Percentiles rank a stretch among this genome's conserved stretches.
Conservation (phyloP, 345 rosid species). For the Excoecaria cochinchinensis region DNA sequence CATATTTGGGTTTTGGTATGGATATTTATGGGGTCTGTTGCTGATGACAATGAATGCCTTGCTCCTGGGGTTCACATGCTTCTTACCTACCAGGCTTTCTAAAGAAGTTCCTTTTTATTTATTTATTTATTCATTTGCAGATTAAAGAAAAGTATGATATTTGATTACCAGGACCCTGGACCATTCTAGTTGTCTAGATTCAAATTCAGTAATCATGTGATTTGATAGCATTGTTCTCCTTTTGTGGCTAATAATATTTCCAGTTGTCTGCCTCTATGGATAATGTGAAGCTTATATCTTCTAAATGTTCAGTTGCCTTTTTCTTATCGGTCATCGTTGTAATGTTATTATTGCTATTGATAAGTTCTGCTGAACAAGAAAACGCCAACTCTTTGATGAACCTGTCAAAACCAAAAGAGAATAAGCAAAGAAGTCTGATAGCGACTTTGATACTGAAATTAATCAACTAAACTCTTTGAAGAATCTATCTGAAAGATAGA, state of each 20-base stretch:
- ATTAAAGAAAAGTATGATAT: neutral
- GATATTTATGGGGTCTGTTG: neutral
- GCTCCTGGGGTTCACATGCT: slow-evolving; percentile 8
- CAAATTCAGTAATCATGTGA: neutral
- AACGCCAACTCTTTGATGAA: too few relatives aligned
- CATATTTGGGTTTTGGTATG: neutral
- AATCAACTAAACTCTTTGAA: too few relatives aligned
- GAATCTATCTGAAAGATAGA: too few relatives aligned
- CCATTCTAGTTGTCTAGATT: neutral
- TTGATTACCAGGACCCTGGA: neutral
- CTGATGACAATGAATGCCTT: neutral
- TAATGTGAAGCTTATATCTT: neutral
- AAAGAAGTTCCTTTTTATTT: neutral
- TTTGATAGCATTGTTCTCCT: neutral
- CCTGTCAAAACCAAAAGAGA: too few relatives aligned
- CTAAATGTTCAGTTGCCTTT: neutral
- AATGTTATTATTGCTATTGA: too few relatives aligned
- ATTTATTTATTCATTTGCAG: neutral
- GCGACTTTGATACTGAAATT: too few relatives aligned
- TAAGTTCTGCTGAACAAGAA: too few relatives aligned
- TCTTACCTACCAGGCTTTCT: neutral
- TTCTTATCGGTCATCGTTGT: neutral
- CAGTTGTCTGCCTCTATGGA: neutral
- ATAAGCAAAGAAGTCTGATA: too few relatives aligned
- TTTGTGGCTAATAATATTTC: neutral